Evolutionary conservation across 768 basidiomycete species (phyloP).

Genomic region (Lactarius pseudohatsudake): DNA sequence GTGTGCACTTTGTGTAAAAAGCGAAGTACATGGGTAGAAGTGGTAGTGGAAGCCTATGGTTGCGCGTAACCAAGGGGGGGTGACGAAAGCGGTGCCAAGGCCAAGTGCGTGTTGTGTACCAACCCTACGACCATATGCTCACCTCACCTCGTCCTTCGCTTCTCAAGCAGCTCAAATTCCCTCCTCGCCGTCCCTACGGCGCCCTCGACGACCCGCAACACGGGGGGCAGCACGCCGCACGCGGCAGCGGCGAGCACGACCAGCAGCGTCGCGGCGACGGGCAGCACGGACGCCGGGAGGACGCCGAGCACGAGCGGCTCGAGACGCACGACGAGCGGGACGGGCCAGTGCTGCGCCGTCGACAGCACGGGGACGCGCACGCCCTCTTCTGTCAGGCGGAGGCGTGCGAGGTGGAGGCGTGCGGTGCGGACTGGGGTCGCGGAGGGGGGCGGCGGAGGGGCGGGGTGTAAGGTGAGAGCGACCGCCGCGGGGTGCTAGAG

Average conservation of each 20-base stretch:
- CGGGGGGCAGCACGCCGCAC: slow-evolving; percentile 24
- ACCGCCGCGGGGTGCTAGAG: slow-evolving; percentile 12
- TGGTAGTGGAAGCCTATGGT: not conserved
- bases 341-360: slow-evolving; percentile 16
- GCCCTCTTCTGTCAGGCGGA: slow-evolving; percentile 54
- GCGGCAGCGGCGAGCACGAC: slow-evolving; percentile 31
- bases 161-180: slow-evolving; percentile 22
- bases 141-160: slow-evolving; percentile 2
- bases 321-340: slow-evolving; percentile 53
- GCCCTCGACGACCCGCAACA: slow-evolving; percentile 17
- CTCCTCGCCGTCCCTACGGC: slow-evolving; percentile 26
- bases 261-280: slow-evolving; percentile 36
- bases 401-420: slow-evolving; percentile 54
- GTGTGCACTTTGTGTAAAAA: not conserved
- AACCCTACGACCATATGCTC: too few species aligned
- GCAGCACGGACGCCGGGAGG: slow-evolving; percentile 53
- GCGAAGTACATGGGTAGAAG: not conserved
- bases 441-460: not conserved
- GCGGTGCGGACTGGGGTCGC: slow-evolving; percentile 30
- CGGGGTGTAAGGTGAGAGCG: slow-evolving; percentile 4
- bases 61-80: not conserved
- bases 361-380: slow-evolving; percentile 44
- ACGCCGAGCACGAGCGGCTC: slow-evolving; percentile 63
- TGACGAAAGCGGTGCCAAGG: not conserved
- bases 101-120: not conserved